phyloP scores from a whole-genome alignment of 2,329 filamentous ascomycete genomes.

The Cladophialophora yegresii region DNA sequence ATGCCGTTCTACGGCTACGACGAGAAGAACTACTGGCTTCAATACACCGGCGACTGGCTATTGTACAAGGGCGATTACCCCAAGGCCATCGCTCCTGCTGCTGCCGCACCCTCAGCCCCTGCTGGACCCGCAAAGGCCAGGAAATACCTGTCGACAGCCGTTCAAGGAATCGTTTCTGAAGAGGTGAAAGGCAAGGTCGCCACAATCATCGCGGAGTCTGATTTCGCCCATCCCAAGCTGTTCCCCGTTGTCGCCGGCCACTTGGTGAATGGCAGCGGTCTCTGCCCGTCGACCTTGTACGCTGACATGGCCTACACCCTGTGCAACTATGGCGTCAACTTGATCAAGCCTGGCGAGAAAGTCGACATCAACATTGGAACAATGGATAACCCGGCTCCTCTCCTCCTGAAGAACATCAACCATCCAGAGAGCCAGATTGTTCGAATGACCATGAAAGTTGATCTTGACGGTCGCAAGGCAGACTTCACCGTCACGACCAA shows the following conservation, averaged over 20 bases:
- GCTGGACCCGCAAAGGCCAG: conserved; percentile 50
- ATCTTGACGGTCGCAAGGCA: conserved; percentile 35
- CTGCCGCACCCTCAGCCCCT: conserved; percentile 43
- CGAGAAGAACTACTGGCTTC: conserved; percentile 71
- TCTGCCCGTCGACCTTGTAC: conserved; percentile 65
- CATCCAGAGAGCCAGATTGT: conserved; percentile 36
- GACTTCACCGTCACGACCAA: conserved; percentile 35
- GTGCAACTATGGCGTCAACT: conserved; percentile 56
- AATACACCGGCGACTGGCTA: conserved; percentile 71
- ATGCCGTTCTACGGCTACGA: conserved; percentile 70
- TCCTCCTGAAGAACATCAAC: conserved; percentile 37
- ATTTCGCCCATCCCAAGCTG: conserved; percentile 65
- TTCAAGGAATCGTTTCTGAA: conserved; percentile 65
- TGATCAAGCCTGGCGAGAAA: conserved; percentile 36
- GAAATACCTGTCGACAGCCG: conserved; percentile 65
- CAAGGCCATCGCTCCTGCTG: conserved; percentile 44
- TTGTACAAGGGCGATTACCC: conserved; percentile 65
- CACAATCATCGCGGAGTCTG: conserved; percentile 65
- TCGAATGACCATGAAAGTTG: conserved; percentile 33
- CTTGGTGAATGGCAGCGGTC: conserved; percentile 65
- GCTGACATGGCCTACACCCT: conserved; percentile 67
- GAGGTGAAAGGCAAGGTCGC: conserved; percentile 62
- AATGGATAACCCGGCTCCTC: conserved; percentile 38
- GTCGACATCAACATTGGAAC: conserved; percentile 37
- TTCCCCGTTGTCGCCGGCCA: conserved; percentile 65